Evolutionary conservation across 2,329 filamentous ascomycete species (phyloP), one percentile per base, ranked within the genome.

Genomic region (Sporothrix pseudoabietina): DNA sequence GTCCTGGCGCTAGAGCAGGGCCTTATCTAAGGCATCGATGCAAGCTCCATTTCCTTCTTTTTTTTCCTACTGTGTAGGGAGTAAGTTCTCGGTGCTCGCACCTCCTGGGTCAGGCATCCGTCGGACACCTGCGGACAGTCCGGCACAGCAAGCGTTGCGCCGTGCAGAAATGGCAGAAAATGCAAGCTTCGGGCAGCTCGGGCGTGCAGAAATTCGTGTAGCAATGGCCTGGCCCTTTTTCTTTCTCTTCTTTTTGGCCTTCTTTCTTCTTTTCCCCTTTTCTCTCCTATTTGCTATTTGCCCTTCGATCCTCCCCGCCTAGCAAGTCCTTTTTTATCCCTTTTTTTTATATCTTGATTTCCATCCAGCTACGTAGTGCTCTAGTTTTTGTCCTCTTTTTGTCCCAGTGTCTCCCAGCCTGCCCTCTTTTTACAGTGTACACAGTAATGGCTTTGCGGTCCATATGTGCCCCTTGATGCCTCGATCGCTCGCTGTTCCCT

Each of bases 21-120:
- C 66, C 66, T 69, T 69, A 69, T 69, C 66, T 69, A 54, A 41
- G 47, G 66, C 47, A 7, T 35, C 30, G 47, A 52, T 35, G n/a
- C 44, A 54, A 69, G 30, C 30, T 22, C 30, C 52, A 55, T 55
- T 55, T 55, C 26, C 26, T 26, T 26, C 26, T 26, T 26, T 26
- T 26, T 26, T 26, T 26, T 26, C 2, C 26, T 26, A 26, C 26
- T 26, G 26, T 26, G 26, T 26, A n/a, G n/a, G n/a, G n/a, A n/a
- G n/a, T n/a, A 26, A 26, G 26, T 22, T 54, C 30, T 52, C 47
- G 66, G 30, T 47, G 10, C 39, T 44, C 61, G n/a, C 39, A 47
- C n/a, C 55, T 59, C 55, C 55, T 35, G 30, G 55, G 30, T 35
- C 55, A 59, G 55, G 30, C 55, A 35, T 65, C 61, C 61, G 9